Evolutionary conservation across 176 grass and related monocot genomes (phyloP).

Genomic region (Oryza australiensis): DNA sequence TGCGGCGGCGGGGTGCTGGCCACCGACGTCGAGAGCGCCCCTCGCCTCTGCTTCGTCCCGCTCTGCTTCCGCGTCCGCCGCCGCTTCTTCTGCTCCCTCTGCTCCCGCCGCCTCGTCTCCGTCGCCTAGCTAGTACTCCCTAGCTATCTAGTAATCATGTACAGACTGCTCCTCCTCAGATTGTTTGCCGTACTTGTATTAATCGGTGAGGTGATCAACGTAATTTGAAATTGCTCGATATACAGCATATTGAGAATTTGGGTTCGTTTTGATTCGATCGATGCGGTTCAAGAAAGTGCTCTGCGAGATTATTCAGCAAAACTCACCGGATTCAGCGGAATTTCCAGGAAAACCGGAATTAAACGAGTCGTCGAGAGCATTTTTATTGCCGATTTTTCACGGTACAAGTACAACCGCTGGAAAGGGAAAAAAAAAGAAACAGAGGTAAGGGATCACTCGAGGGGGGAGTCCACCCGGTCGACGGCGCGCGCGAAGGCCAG

Average conservation of each 20-base stretch:
- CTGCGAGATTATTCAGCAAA: no score
- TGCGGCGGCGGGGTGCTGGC: slow-evolving; percentile 58
- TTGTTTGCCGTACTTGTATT: background rate
- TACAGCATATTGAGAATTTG: background rate
- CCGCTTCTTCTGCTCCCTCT: slow-evolving; percentile 58
- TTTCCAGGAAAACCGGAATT: background rate
- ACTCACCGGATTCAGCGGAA: background rate
- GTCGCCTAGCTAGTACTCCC: slow-evolving; percentile 17
- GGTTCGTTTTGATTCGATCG: background rate
- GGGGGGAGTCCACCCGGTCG: slow-evolving; percentile 48
- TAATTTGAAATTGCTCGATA: background rate
- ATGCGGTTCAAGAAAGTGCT: background rate
- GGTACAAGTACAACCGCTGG: background rate
- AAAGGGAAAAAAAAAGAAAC: background rate
- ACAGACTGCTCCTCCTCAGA: background rate
- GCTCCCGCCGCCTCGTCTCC: slow-evolving; percentile 48
- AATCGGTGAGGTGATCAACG: background rate
- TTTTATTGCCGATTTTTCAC: slow-evolving; percentile 13
- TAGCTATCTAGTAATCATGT: background rate
- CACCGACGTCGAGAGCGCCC: slow-evolving; percentile 62
- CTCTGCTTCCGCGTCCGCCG: slow-evolving; percentile 55
- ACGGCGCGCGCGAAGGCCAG: slow-evolving; percentile 52
- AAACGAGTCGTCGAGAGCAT: background rate
- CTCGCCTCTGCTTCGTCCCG: slow-evolving; percentile 56
- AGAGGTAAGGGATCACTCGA: slow-evolving; percentile 41